Conservation (phyloP, 768 basidiomycete species). For the Amanita rimosa region DNA sequence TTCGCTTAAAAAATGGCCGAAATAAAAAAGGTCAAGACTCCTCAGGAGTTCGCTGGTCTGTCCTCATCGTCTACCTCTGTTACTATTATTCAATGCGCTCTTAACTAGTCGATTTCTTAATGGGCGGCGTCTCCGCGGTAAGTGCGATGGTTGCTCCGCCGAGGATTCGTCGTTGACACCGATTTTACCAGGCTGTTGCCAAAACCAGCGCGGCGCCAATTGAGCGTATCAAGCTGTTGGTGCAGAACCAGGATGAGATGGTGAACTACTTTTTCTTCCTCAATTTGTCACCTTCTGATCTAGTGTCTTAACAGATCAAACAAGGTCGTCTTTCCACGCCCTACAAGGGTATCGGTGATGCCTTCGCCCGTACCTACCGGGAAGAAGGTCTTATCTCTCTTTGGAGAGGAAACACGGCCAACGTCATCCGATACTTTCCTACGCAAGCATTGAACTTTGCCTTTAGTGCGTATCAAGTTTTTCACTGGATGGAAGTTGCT, state of each 20-base stretch:
- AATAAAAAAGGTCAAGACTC: slow-evolving; percentile 73
- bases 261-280: slow-evolving; percentile 18
- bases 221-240: slow-evolving; percentile 97
- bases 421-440: slow-evolving; percentile 99
- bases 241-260: slow-evolving; percentile 99
- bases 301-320: slow-evolving; percentile 74
- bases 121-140: slow-evolving; percentile 93
- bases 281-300: slow-evolving; percentile 4
- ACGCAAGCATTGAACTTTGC: slow-evolving; percentile 99
- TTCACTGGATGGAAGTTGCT: neutral
- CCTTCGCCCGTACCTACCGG: slow-evolving; percentile 82
- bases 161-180: slow-evolving; percentile 11
- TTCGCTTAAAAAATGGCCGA: slow-evolving; percentile 62
- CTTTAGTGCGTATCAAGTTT: slow-evolving; percentile 66
- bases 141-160: slow-evolving; percentile 16
- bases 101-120: slow-evolving; percentile 77
- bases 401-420: slow-evolving; percentile 99
- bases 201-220: slow-evolving; percentile 99
- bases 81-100: slow-evolving; percentile 9
- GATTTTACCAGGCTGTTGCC: slow-evolving; percentile 69
- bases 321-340: slow-evolving; percentile 94
- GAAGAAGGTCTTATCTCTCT: slow-evolving; percentile 94
- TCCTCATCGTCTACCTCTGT: slow-evolving; percentile 12
- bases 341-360: slow-evolving; percentile 94
- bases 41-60: slow-evolving; percentile 83